phyloP scores from a whole-genome alignment of 352 stramenopile genomes.

The Albugo laibachii region DNA sequence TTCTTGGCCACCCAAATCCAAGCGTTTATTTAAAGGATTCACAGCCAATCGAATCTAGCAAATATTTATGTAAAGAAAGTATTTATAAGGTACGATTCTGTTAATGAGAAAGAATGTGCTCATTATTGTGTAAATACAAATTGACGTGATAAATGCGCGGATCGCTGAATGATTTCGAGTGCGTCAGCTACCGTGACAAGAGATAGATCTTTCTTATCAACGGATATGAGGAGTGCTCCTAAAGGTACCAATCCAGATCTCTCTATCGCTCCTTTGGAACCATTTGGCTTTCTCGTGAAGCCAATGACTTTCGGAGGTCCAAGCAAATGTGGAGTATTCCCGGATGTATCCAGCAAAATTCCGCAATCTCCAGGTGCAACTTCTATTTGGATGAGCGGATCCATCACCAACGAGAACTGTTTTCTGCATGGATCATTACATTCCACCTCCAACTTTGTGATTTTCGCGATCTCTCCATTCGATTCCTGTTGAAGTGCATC shows the following conservation, averaged over 20 bases:
- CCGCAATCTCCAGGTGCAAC: too few relatives aligned
- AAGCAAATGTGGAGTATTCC: too few relatives aligned
- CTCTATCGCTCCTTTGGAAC: conserved; percentile 51
- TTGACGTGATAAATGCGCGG: conserved; percentile 38
- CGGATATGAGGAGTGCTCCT: conserved; percentile 46
- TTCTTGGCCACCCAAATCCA: conserved; percentile 68
- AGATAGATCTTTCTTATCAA: conserved; percentile 64
- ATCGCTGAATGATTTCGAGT: conserved; percentile 45
- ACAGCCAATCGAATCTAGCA: conserved; percentile 3
- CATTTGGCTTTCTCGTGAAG: conserved; percentile 49
- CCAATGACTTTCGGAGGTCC: conserved; percentile 35
- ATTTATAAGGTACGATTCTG: neutral
- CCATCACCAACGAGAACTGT: too few relatives aligned
- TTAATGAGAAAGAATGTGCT: neutral
- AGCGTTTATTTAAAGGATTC: conserved; percentile 6
- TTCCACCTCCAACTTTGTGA: too few relatives aligned
- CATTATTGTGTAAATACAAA: conserved; percentile 46
- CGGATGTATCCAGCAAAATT: too few relatives aligned
- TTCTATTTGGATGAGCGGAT: too few relatives aligned
- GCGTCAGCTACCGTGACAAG: conserved; percentile 44
- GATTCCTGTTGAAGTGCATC: too few relatives aligned
- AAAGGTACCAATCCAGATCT: conserved; percentile 39
- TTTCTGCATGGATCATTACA: too few relatives aligned
- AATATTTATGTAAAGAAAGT: neutral
- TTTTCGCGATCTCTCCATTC: too few relatives aligned